Percentiles rank a stretch among this genome's conserved stretches.
Conservation (phyloP, 164 flowering plant genomes). For the Santalum album region DNA sequence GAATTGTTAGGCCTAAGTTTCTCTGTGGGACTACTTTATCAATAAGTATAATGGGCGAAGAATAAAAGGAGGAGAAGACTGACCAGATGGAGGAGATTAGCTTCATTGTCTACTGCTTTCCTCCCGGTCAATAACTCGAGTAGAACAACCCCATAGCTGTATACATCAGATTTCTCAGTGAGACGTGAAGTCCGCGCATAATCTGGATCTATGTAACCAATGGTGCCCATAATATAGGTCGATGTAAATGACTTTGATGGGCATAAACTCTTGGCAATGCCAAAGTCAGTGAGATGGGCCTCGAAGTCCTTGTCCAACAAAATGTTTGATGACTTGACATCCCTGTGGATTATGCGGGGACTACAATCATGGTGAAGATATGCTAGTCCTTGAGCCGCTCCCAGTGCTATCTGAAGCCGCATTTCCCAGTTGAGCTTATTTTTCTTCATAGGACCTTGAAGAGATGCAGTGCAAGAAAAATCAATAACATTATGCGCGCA, state of each 20-base stretch:
- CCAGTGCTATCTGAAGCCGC: conserved; percentile 73
- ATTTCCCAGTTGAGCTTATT: conserved; percentile 86
- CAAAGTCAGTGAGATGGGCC: conserved; percentile 95
- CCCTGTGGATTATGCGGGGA: conserved; percentile 90
- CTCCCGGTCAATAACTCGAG: conserved; percentile 89
- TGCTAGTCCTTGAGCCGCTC: conserved; percentile 88
- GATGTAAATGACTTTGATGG: conserved; percentile 71
- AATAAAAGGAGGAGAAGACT: conserved; percentile 6
- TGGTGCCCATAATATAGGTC: conserved; percentile 91
- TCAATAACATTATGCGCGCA: too few species aligned
- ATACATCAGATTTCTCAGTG: conserved; percentile 95
- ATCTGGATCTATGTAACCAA: conserved; percentile 97
- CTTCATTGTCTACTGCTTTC: conserved; percentile 92
- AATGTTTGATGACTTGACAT: conserved; percentile 93
- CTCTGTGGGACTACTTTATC: too few species aligned
- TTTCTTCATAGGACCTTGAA: conserved; percentile 59
- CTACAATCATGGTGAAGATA: conserved; percentile 97
- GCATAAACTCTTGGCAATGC: conserved; percentile 85
- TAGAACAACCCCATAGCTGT: conserved; percentile 87
- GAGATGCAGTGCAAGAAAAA: too few species aligned
- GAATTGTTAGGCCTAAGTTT: too few species aligned
- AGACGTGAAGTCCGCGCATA: conserved; percentile 96
- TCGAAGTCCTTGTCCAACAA: conserved; percentile 79
- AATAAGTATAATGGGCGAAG: neutral
- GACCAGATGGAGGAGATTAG: conserved; percentile 90